Evolutionary conservation across 345 rosid species (phyloP), one percentile per base, ranked within the genome.

Genomic region (Citropsis articulata): DNA sequence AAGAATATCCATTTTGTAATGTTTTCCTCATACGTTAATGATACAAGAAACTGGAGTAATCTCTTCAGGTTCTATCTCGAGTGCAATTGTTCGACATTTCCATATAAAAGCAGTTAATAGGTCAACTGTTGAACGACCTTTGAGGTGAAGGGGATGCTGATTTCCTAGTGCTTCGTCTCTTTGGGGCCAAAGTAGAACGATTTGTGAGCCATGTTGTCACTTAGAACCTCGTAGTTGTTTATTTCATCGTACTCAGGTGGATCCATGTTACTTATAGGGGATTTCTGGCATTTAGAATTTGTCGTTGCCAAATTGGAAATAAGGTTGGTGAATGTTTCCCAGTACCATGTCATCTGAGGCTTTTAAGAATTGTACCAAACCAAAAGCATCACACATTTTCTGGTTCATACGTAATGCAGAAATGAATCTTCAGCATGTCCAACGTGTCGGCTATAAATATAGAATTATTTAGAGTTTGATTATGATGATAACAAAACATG

Each of bases 81-180:
- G 77, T 28, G 85, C 80, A 18, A 64, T 30, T 2, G 83, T 73
- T 13, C 76, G 75, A 16, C 81, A 79, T 27, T 40, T 61, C 81
- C 85, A 83, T 7, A 76, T 2, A 63, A 33, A 83, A 5, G 83
- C 80, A 4, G 68, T 18, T 19, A 79, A 2, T 5, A 83, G 18
- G 1, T 83, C 85, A 4, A 76, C 79, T 0, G n/a, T 56, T 5
- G 85, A 48, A 69, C 76, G 77, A 6, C 14, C 30, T 9, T 25
- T 8, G n/a, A 66, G 68, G 30, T 70, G 70, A 25, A 36, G 63
- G 1, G 85, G 83, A 6, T 25, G 56, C 9, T 31, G 4, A 9
- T 42, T 38, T 27, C 78, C 36, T 0, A 61, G 56, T 10, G 61
- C 25, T 3, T 5, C 24, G 61, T 27, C 22, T 77, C 60, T 63